These are phyloP conservation scores for Suillus bovinus DNA, from an alignment of 768 basidiomycete genomes.

Conservation along the genomic window DNA sequence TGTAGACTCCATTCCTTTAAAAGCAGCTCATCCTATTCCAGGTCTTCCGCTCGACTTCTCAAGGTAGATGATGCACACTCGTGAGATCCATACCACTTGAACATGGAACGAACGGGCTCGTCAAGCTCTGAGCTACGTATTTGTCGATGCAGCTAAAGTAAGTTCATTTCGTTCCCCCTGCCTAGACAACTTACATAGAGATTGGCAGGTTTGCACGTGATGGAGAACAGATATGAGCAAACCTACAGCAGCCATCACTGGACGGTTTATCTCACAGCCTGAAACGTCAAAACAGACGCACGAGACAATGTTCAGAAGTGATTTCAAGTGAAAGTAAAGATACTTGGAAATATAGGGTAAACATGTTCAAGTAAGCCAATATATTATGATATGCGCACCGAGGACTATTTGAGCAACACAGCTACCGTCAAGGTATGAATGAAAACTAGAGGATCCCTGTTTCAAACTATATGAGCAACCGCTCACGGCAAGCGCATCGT, in stretches of 20 bases:
- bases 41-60: background rate
- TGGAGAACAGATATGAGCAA: background rate
- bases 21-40: background rate
- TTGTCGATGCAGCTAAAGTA: slow-evolving; percentile 13
- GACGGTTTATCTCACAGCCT: too few relatives aligned
- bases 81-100: slow-evolving; percentile 14
- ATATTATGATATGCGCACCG: background rate
- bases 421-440: background rate
- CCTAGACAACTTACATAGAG: background rate
- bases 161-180: background rate
- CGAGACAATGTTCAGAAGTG: too few relatives aligned
- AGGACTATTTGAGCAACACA: background rate
- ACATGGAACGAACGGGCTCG: slow-evolving; percentile 18
- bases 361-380: too few relatives aligned
- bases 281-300: too few relatives aligned
- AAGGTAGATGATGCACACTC: background rate
- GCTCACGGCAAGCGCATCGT: background rate
- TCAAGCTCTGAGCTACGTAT: slow-evolving; percentile 15
- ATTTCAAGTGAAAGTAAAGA: too few relatives aligned
- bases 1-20: background rate
- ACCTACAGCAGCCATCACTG: background rate
- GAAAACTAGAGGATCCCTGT: background rate
- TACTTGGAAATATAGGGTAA: too few relatives aligned
- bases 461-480: background rate
- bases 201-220: background rate